Conservation (phyloP, 2,329 filamentous ascomycete genomes). For the Emergomyces pasteurianus region DNA sequence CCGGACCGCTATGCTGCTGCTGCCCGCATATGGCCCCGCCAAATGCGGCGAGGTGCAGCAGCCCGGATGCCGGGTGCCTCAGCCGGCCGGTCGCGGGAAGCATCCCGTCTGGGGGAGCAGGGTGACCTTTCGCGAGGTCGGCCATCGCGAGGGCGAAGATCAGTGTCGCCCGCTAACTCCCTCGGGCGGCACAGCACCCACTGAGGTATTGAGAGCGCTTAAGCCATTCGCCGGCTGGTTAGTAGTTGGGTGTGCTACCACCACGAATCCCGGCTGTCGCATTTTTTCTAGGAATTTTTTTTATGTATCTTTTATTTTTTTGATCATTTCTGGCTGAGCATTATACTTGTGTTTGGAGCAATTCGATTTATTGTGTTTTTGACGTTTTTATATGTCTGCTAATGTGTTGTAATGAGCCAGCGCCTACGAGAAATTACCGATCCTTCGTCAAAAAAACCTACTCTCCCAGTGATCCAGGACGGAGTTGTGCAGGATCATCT, state of each 20-base stretch:
- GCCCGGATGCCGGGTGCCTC: too few relatives aligned
- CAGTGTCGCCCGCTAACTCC: too few relatives aligned
- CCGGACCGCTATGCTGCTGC: too few relatives aligned
- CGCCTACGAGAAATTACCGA: slow-evolving; percentile 65
- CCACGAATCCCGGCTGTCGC: slow-evolving; percentile 35
- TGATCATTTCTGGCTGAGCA: background rate
- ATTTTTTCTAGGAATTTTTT: slow-evolving; percentile 21
- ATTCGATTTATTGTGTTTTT: background rate
- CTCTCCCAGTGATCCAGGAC: slow-evolving; percentile 18
- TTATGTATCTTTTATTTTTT: slow-evolving; percentile 10
- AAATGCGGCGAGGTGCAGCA: too few relatives aligned
- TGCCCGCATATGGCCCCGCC: too few relatives aligned
- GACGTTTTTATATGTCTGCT: background rate
- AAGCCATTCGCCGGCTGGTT: slow-evolving; percentile 35
- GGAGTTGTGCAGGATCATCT: slow-evolving; percentile 62
- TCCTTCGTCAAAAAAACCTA: slow-evolving; percentile 32
- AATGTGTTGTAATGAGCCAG: slow-evolving; percentile 16
- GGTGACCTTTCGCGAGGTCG: too few relatives aligned
- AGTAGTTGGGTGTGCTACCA: slow-evolving; percentile 38
- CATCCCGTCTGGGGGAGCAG: too few relatives aligned
- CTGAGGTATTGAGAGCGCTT: slow-evolving; percentile 15
- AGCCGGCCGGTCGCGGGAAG: too few relatives aligned
- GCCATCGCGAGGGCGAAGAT: too few relatives aligned
- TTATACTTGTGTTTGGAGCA: background rate
- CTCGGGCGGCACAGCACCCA: too few relatives aligned